Evolutionary conservation across 2,329 filamentous ascomycete genomes (phyloP).

Genomic region (Colletotrichum sp.): DNA sequence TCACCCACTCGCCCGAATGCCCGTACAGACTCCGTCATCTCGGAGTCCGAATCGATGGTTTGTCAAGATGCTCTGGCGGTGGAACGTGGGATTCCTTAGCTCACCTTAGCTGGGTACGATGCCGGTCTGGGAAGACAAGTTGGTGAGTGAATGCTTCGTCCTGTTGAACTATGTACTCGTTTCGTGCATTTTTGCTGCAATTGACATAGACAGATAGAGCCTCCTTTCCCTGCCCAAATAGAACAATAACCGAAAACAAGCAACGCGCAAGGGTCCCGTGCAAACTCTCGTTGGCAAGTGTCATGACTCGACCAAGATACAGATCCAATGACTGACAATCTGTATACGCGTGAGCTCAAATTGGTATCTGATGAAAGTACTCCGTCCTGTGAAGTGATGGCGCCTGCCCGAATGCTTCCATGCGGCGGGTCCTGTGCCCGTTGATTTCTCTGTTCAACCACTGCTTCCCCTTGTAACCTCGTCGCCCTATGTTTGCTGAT

Average conservation of each 20-base stretch:
- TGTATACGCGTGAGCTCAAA: conserved; percentile 21
- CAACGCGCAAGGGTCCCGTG: conserved; percentile 2
- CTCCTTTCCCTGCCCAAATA: conserved; percentile 3
- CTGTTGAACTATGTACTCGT: conserved; percentile 17
- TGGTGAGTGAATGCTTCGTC: conserved; percentile 17
- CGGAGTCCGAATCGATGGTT: not conserved
- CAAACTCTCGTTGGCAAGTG: conserved; percentile 1
- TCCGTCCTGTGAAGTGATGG: conserved; percentile 17
- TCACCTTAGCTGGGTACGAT: not conserved
- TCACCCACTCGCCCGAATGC: not conserved
- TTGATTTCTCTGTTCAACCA: not conserved
- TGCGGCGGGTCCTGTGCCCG: not conserved
- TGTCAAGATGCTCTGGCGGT: not conserved
- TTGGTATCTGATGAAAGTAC: conserved; percentile 20
- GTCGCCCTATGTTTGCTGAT: not conserved
- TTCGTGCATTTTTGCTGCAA: not conserved
- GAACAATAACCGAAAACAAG: conserved; percentile 1
- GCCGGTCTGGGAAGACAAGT: not conserved
- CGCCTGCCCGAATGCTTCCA: conserved; percentile 11
- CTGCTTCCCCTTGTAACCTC: not conserved
- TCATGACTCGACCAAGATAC: not conserved
- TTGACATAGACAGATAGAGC: conserved; percentile 12
- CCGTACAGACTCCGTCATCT: not conserved
- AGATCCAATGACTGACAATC: conserved; percentile 20
- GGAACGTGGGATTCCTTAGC: not conserved